A percentile compares a stretch with the other conserved stretches of the same genome.
These are phyloP conservation scores for Amaranthus hypochondriacus DNA, from an alignment of 148 eudicot genomes.

Conservation along the genomic window DNA sequence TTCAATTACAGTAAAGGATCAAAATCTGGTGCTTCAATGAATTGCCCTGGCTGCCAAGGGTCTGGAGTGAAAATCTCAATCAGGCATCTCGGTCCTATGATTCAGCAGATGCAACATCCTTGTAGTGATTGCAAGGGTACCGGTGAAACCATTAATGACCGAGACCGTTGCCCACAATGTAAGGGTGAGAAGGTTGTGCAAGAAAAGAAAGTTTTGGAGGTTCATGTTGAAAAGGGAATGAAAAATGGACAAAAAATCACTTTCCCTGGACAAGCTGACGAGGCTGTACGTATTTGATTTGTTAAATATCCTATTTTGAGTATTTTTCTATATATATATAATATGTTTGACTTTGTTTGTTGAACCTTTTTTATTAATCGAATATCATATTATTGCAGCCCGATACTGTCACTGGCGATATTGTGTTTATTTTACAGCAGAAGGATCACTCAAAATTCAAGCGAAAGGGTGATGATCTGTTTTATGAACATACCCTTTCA, in stretches of 20 bases:
- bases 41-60: slow-evolving; percentile 65
- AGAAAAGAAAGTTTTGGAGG: slow-evolving; percentile 71
- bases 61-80: slow-evolving; percentile 67
- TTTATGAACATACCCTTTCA: slow-evolving; percentile 55
- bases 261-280: slow-evolving; percentile 72
- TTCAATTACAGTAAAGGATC: slow-evolving; percentile 50
- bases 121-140: slow-evolving; percentile 77
- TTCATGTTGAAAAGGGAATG: slow-evolving; percentile 69
- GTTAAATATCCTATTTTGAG: not conserved
- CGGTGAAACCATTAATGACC: slow-evolving; percentile 58
- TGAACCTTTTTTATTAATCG: not conserved
- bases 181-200: slow-evolving; percentile 68
- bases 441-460: slow-evolving; percentile 68
- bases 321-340: not conserved
- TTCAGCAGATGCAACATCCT: slow-evolving; percentile 79
- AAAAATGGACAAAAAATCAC: slow-evolving; percentile 68
- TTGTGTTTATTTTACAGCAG: slow-evolving; percentile 61
- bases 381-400: slow-evolving; percentile 39
- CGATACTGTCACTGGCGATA: slow-evolving; percentile 63
- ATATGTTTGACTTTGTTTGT: too few relatives aligned
- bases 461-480: slow-evolving; percentile 73
- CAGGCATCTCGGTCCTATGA: slow-evolving; percentile 75
- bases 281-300: slow-evolving; percentile 37
- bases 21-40: slow-evolving; percentile 68
- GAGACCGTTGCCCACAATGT: slow-evolving; percentile 61